A percentile compares a stretch with the other conserved stretches of the same genome.
phyloP scores from a whole-genome alignment of 768 basidiomycete genomes.

The Mycena belliarum region DNA sequence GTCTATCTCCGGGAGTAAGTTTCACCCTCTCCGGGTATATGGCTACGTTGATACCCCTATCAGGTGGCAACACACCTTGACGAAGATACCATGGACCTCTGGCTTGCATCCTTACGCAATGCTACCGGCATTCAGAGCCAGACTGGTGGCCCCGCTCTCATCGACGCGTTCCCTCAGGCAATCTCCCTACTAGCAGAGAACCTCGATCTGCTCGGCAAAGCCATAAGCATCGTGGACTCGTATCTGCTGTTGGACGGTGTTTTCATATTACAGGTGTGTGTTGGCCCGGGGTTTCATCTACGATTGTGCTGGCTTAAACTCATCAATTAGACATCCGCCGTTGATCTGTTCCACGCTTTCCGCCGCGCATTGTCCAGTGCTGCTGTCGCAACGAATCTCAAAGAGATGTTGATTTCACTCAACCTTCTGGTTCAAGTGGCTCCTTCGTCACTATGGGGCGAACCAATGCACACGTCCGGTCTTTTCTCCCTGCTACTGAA shows the following conservation, averaged over 20 bases:
- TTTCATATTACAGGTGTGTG: slow-evolving; percentile 65
- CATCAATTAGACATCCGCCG: slow-evolving; percentile 47
- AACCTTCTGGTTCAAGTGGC: slow-evolving; percentile 63
- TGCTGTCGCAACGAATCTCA: slow-evolving; percentile 54
- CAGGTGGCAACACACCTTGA: slow-evolving; percentile 73
- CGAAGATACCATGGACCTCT: slow-evolving; percentile 74
- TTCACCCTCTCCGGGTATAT: not conserved
- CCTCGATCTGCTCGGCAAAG: slow-evolving; percentile 71
- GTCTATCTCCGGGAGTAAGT: slow-evolving; percentile 57
- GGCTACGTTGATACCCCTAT: slow-evolving; percentile 8
- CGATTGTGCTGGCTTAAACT: too few species aligned
- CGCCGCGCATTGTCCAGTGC: slow-evolving; percentile 50
- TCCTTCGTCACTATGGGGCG: slow-evolving; percentile 68
- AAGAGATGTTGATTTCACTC: slow-evolving; percentile 61
- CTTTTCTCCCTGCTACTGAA: slow-evolving; percentile 67
- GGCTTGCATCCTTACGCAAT: slow-evolving; percentile 72
- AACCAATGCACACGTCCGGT: slow-evolving; percentile 70
- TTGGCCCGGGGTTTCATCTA: not conserved
- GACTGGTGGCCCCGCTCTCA: slow-evolving; percentile 53
- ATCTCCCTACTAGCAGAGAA: slow-evolving; percentile 64
- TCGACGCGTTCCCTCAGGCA: slow-evolving; percentile 66
- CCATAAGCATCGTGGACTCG: slow-evolving; percentile 68
- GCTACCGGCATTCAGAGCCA: slow-evolving; percentile 50
- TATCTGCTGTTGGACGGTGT: slow-evolving; percentile 75
- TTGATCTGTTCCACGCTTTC: slow-evolving; percentile 61